Percentiles rank a stretch among this genome's conserved stretches.
phyloP scores from a whole-genome alignment of 352 stramenopile species.

The Pythium chondricola region DNA sequence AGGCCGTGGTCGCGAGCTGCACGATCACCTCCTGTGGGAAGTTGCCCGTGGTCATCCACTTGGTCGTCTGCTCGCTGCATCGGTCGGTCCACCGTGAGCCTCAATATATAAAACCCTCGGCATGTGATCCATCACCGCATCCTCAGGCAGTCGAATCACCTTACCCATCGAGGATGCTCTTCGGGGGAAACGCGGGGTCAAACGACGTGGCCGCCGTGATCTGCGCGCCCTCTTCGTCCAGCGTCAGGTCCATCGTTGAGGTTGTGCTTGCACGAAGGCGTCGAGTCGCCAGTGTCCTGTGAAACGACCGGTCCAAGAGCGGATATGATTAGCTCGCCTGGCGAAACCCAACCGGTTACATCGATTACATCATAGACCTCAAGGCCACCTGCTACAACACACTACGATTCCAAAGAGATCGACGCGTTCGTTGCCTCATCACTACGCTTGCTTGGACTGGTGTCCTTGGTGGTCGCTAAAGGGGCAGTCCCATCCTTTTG shows the following conservation, averaged over 20 bases:
- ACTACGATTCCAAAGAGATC: background rate
- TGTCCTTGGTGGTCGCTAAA: no score
- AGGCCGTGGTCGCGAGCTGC: conserved; percentile 69
- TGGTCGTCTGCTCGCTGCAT: conserved; percentile 60
- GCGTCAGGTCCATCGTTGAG: conserved; percentile 62
- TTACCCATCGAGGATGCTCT: conserved; percentile 79
- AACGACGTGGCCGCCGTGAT: conserved; percentile 78
- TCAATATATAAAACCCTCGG: background rate
- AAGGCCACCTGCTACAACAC: background rate
- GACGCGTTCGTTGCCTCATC: no score
- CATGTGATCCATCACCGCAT: background rate
- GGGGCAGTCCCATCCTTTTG: no score
- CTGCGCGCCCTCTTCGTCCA: conserved; percentile 77
- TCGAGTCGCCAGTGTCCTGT: no score
- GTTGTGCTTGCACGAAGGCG: background rate
- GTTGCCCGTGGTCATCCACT: conserved; percentile 76
- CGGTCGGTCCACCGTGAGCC: background rate
- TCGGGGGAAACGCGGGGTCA: conserved; percentile 54
- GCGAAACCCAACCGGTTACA: no score
- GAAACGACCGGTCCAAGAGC: no score
- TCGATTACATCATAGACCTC: no score
- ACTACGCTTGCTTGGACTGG: no score
- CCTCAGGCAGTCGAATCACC: no score
- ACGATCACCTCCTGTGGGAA: conserved; percentile 81
- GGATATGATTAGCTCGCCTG: no score